Conservation (phyloP, 345 rosid genomes). For the Odontarrhena argentea region DNA sequence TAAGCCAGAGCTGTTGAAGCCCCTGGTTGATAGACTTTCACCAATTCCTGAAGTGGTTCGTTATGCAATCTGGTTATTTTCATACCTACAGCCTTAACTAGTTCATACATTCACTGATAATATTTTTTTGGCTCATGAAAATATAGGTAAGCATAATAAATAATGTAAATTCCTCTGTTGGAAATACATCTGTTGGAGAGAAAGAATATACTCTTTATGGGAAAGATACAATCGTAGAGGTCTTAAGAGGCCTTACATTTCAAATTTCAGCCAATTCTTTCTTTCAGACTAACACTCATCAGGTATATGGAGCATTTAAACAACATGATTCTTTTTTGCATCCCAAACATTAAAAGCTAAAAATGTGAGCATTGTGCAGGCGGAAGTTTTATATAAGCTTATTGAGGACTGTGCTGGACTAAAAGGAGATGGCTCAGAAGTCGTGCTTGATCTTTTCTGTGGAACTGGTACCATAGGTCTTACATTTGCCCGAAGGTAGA, state of each 20-base stretch:
- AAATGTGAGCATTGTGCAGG: constrained; percentile 50
- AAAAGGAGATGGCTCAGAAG: constrained; percentile 88
- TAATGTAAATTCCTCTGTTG: constrained; percentile 85
- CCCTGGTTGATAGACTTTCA: constrained; percentile 73
- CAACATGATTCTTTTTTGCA: neutral
- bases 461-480: constrained; percentile 96
- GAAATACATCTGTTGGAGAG: constrained; percentile 94
- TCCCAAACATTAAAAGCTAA: neutral
- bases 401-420: constrained; percentile 83
- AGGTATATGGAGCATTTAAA: constrained; percentile 48
- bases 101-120: neutral
- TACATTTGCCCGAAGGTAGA: constrained; percentile 80
- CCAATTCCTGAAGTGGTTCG: constrained; percentile 86
- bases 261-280: constrained; percentile 97
- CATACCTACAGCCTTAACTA: neutral
- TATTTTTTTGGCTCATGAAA: constrained; percentile 13
- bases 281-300: constrained; percentile 88
- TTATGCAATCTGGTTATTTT: constrained; percentile 13
- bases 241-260: constrained; percentile 76
- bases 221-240: constrained; percentile 72
- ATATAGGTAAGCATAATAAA: constrained; percentile 81
- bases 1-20: constrained; percentile 82
- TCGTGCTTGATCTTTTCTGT: constrained; percentile 90
- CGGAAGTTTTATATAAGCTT: constrained; percentile 85
- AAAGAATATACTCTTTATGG: constrained; percentile 79